Base-by-base conservation (phyloP, 306 rosid genomes). In the Lathyrus tuberosus region DNA sequence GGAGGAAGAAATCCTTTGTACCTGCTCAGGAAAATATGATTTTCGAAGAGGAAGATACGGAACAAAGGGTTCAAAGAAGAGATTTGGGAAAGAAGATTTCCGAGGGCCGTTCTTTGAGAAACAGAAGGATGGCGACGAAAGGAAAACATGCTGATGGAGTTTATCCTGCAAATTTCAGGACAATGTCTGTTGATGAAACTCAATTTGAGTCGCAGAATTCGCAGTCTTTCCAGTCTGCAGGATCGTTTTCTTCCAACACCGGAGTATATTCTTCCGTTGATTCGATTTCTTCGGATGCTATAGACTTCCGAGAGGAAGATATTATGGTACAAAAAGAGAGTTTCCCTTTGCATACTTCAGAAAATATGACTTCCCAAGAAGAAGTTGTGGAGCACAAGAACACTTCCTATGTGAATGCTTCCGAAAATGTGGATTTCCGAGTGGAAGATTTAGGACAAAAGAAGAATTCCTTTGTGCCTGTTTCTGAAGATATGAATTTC, bases 171-270 rank as follows among this genome's bases (percentile, higher is more conserved):
- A 89, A 87, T 81, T 81, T 85, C 56, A 81, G 91, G 78, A 92
- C 92, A 65, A 76, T 76, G 64, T 77, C 95, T 10, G 84, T 76
- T 77, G 96, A 85, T 61, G 97, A 91, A 86, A 67, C 85, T 71
- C 91, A 86, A 70, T 77, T 82, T 10, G 33, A 86, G 60, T 79
- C 83, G 9, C 75, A 71, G 30, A 67, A 69, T 76, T 76, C 84
- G 14, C 68, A 30, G 78, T 59, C 84, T 71, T 68, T 84, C 31
- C 76, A 37, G 68, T 71, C 88, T 35, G 12, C 72, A 7, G 58
- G 60, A 44, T 80, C 87, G 65, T 77, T 81, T 71, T 78, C 96
- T 33, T 84, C 97, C 16, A 76, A 78, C 63, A 59, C 69, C 1
- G 76, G 91, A 86, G 80, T 87, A 47, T 17, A 46, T 70, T 83